These are phyloP conservation scores for Diaporthe aspalathi DNA, from an alignment of 2,329 filamentous ascomycete genomes.

Conservation along the genomic window DNA sequence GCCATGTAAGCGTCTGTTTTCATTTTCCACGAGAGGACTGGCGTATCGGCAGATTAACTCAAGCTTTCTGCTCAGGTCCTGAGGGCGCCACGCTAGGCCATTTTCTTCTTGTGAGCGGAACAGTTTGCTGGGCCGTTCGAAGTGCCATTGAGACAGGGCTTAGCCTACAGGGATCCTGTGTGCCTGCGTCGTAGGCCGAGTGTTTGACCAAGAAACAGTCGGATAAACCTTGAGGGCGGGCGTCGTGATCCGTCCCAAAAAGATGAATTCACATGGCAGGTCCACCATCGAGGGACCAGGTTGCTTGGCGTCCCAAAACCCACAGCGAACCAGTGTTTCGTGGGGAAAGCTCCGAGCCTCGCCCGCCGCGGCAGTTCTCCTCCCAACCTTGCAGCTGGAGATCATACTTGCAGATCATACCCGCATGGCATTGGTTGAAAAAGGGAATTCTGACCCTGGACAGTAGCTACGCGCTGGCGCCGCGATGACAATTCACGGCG, in stretches of 20 bases:
- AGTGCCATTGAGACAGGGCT: slow-evolving; percentile 3
- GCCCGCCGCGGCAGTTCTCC: not conserved
- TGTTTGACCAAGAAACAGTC: slow-evolving; percentile 24
- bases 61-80: slow-evolving; percentile 15
- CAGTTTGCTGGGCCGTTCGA: not conserved
- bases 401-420: slow-evolving; percentile 20
- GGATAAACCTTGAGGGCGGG: slow-evolving; percentile 7
- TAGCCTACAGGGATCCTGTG: not conserved
- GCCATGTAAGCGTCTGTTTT: not conserved
- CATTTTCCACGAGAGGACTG: not conserved
- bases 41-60: not conserved
- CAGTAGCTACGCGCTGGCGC: not conserved
- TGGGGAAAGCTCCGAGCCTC: slow-evolving; percentile 5
- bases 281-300: not conserved
- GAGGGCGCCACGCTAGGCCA: slow-evolving; percentile 6
- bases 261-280: slow-evolving; percentile 18
- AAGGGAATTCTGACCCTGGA: not conserved
- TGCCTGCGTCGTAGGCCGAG: not conserved
- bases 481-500: not conserved
- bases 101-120: not conserved
- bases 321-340: slow-evolving; percentile 7
- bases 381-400: slow-evolving; percentile 6
- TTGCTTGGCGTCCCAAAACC: slow-evolving; percentile 7
- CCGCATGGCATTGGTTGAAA: not conserved
- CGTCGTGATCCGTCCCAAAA: slow-evolving; percentile 9